These are phyloP conservation scores for Trichosporon ovoides DNA, from an alignment of 1,284 basidiomycete genomes.

Conservation along the genomic window DNA sequence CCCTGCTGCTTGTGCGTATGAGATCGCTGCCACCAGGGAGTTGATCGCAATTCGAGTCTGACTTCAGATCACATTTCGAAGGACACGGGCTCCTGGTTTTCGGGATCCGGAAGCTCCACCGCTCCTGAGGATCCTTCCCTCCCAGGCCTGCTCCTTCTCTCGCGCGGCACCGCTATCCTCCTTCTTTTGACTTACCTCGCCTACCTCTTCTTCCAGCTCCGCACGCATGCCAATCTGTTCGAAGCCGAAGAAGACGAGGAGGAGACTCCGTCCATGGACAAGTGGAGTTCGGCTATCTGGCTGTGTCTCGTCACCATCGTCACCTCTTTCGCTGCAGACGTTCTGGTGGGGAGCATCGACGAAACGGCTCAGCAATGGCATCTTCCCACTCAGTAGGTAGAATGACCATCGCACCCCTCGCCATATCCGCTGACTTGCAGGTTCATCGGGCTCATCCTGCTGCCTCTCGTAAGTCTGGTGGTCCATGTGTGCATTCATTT, in stretches of 20 bases:
- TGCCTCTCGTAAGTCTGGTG: constrained; percentile 50
- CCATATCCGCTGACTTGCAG: constrained; percentile 18
- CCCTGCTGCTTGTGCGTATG: constrained; percentile 68
- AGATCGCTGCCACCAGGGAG: constrained; percentile 2
- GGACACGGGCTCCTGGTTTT: constrained; percentile 18
- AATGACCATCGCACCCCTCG: not conserved
- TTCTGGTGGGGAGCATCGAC: constrained; percentile 74
- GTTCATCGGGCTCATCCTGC: constrained; percentile 52
- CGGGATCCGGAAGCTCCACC: constrained; percentile 9
- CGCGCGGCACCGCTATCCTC: constrained; percentile 75
- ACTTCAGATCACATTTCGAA: constrained; percentile 36
- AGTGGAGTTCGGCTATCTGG: constrained; percentile 58
- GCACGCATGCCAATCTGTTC: constrained; percentile 54
- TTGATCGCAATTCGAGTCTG: too few relatives aligned
- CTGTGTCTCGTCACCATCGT: constrained; percentile 62
- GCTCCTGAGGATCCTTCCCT: constrained; percentile 41
- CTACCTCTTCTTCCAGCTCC: constrained; percentile 61
- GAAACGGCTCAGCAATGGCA: constrained; percentile 72
- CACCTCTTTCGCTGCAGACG: constrained; percentile 76
- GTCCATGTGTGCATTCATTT: not conserved
- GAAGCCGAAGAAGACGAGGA: constrained; percentile 52
- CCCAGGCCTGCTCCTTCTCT: constrained; percentile 66
- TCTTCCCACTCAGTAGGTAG: constrained; percentile 62
- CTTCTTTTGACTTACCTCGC: constrained; percentile 74
- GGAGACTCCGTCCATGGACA: constrained; percentile 63